Conservation (phyloP, 441 rosid species). For the Populus trichocarpa region DNA sequence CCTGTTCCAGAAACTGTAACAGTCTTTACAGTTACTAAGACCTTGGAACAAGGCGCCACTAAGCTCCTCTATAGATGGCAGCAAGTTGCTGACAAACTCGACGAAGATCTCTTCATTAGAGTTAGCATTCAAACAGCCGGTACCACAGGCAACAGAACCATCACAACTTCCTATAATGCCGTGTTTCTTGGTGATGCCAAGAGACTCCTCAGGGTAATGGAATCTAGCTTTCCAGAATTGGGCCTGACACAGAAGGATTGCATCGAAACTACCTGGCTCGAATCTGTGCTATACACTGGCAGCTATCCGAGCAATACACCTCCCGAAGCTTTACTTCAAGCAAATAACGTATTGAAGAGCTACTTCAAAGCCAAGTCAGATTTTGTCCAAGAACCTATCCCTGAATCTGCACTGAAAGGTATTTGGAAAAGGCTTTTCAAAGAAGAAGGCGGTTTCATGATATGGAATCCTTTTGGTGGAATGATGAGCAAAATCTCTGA, state of each 20-base stretch:
- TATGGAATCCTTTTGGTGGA: slow-evolving; percentile 35
- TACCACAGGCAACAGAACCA: slow-evolving; percentile 24
- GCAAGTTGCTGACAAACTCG: slow-evolving; percentile 32
- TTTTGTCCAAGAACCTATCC: slow-evolving; percentile 34
- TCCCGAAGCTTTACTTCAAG: slow-evolving; percentile 42
- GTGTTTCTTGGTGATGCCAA: background rate
- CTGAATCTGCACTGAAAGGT: slow-evolving; percentile 36
- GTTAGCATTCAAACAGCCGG: slow-evolving; percentile 31
- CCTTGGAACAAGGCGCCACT: background rate
- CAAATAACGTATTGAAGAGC: slow-evolving; percentile 33
- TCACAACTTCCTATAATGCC: slow-evolving; percentile 27
- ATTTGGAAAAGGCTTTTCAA: slow-evolving; percentile 32
- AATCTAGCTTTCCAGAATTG: slow-evolving; percentile 44
- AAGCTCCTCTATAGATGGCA: background rate
- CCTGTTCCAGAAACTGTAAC: slow-evolving; percentile 47
- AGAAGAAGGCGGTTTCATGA: slow-evolving; percentile 29
- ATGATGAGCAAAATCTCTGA: slow-evolving; percentile 44
- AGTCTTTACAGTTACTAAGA: slow-evolving; percentile 34
- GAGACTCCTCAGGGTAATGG: slow-evolving; percentile 30
- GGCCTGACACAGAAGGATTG: slow-evolving; percentile 38
- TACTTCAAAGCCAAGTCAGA: slow-evolving; percentile 56
- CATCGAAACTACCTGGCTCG: slow-evolving; percentile 42
- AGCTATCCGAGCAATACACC: slow-evolving; percentile 35
- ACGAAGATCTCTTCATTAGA: slow-evolving; percentile 43
- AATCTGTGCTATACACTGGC: slow-evolving; percentile 36